A percentile compares a stretch with the other conserved stretches of the same genome.
phyloP scores from a whole-genome alignment of 139 green algal genomes.

The Coelastrella sp. region DNA sequence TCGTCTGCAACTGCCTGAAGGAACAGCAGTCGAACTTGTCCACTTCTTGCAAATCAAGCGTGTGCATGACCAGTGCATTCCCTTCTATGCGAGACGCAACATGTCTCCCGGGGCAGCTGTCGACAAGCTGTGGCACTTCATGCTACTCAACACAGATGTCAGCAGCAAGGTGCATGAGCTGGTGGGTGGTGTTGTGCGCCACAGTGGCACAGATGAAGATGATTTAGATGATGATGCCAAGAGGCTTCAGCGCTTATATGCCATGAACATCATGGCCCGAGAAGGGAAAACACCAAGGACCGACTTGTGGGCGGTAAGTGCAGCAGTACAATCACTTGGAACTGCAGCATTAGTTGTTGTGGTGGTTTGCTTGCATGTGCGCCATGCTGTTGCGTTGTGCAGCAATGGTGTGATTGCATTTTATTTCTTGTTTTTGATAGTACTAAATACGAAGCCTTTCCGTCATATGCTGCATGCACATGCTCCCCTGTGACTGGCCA shows the following conservation, averaged over 20 bases:
- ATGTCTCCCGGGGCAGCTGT: background rate
- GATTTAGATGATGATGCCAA: background rate
- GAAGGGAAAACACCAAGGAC: background rate
- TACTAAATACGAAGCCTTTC: background rate
- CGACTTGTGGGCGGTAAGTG: background rate
- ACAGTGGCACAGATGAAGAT: background rate
- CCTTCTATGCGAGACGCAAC: background rate
- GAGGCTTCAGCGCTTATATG: background rate
- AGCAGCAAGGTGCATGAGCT: background rate
- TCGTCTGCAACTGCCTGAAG: background rate
- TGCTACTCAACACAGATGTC: background rate
- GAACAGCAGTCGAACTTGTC: background rate
- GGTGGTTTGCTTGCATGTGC: background rate
- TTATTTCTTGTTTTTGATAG: background rate
- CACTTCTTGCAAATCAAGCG: background rate
- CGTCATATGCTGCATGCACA: too few relatives aligned
- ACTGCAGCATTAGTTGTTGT: background rate
- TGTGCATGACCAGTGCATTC: background rate
- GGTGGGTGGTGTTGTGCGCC: background rate
- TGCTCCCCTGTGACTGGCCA: too few relatives aligned
- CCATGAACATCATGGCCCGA: background rate
- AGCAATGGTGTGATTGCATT: background rate
- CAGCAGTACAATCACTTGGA: background rate
- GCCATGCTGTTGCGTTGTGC: background rate
- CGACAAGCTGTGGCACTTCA: background rate